Percentiles rank a stretch among this genome's conserved stretches.
These are phyloP conservation scores for Salvia splendens DNA, from an alignment of 257 asterid genomes.

Conservation along the genomic window DNA sequence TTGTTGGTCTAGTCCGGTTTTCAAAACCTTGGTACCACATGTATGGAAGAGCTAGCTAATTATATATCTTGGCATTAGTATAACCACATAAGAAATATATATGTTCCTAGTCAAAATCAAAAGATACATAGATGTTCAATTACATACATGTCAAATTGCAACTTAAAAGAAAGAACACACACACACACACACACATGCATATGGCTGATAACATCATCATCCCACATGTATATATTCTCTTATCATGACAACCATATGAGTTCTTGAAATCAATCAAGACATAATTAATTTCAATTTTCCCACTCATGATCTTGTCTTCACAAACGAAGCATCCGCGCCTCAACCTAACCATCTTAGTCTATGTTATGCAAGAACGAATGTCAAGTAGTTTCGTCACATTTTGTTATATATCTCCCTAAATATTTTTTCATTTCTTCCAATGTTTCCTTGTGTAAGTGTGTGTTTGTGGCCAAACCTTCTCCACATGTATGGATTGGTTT, in stretches of 20 bases:
- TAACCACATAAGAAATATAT: background rate
- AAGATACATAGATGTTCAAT: background rate
- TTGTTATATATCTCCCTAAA: background rate
- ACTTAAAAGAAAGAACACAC: background rate
- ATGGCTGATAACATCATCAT: slow-evolving; percentile 27
- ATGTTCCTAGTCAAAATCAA: background rate
- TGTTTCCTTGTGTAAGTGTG: slow-evolving; percentile 6
- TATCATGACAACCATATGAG: slow-evolving; percentile 25
- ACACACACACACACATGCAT: slow-evolving; percentile 5
- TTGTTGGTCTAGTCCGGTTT: no score
- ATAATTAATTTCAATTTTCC: slow-evolving; percentile 9
- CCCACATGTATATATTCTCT: slow-evolving; percentile 29
- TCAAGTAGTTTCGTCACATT: no score
- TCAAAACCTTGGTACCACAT: background rate
- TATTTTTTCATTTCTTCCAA: background rate
- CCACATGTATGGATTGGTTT: slow-evolving; percentile 18
- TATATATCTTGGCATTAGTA: background rate
- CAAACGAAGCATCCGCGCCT: no score
- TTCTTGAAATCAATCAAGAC: slow-evolving; percentile 30
- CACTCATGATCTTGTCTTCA: no score
- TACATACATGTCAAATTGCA: slow-evolving; percentile 1
- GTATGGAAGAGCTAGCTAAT: slow-evolving; percentile 27
- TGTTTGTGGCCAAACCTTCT: slow-evolving; percentile 12
- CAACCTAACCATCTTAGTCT: no score
- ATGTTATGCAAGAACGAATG: no score